Conservation (phyloP, 2,329 filamentous ascomycete genomes). For the Fusarium odoratissimum region DNA sequence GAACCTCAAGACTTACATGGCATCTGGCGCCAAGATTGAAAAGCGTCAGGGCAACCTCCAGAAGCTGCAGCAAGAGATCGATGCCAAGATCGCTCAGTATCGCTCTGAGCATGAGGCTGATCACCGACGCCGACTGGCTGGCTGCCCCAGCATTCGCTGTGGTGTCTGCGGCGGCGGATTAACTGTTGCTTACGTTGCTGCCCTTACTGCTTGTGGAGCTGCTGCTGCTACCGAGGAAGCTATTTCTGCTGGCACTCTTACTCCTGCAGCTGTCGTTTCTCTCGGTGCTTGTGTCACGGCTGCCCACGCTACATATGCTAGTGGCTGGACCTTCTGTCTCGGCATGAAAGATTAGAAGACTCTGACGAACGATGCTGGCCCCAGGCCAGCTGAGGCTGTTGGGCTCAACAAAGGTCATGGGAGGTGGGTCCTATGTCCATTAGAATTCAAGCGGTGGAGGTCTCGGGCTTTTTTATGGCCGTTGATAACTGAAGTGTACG, state of each 20-base stretch:
- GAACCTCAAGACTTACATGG: background rate
- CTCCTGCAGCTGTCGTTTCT: background rate
- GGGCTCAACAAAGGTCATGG: too few relatives aligned
- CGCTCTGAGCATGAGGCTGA: background rate
- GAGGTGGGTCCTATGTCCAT: too few relatives aligned
- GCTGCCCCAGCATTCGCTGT: background rate
- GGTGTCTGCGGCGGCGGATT: background rate
- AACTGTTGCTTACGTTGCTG: background rate
- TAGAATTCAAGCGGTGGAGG: background rate
- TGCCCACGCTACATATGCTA: background rate
- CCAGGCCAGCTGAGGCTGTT: too few relatives aligned
- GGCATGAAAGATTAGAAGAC: background rate
- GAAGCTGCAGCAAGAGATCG: slow-evolving; percentile 1
- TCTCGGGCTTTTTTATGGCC: too few relatives aligned
- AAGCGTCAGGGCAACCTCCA: background rate
- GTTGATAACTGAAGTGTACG: too few relatives aligned
- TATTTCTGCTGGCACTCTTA: background rate
- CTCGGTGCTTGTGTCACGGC: background rate
- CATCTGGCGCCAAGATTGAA: background rate
- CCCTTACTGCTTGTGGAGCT: background rate
- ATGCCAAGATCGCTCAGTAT: background rate
- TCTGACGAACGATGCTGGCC: background rate
- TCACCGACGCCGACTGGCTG: background rate
- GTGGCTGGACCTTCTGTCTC: background rate
- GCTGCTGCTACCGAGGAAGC: background rate